Percentiles rank a stretch among this genome's conserved stretches.
Conservation (phyloP, 495 filamentous ascomycete species). For the Achaetomiella virescens region DNA sequence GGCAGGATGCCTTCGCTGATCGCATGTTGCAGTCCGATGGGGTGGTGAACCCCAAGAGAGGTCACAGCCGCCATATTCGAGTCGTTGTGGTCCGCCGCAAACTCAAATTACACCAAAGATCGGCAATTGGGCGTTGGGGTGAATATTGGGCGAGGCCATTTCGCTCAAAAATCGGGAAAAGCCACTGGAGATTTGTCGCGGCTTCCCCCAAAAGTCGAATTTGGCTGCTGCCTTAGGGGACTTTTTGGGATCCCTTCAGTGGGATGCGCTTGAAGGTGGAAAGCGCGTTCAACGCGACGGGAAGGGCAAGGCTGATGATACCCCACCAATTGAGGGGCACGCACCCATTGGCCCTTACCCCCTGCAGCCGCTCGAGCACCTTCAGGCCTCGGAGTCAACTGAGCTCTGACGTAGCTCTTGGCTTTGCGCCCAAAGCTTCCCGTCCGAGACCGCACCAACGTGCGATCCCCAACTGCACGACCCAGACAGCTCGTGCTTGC, state of each 20-base stretch:
- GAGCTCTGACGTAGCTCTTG: conserved; percentile 23
- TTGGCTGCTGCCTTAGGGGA: background rate
- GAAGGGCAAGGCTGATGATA: conserved; percentile 2
- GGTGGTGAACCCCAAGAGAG: conserved; percentile 83
- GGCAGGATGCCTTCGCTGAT: conserved; percentile 74
- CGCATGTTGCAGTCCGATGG: conserved; percentile 73
- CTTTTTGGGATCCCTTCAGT: background rate
- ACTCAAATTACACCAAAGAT: conserved; percentile 7
- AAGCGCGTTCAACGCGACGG: conserved; percentile 10
- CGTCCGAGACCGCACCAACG: conserved; percentile 2
- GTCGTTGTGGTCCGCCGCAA: background rate
- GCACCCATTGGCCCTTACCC: conserved; percentile 19
- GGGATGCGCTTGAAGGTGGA: background rate
- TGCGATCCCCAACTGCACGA: background rate
- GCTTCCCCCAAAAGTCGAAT: too few species aligned
- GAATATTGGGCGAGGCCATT: background rate
- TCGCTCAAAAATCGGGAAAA: background rate
- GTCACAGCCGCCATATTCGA: conserved; percentile 72
- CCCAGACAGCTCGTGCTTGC: background rate
- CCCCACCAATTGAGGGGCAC: conserved; percentile 17
- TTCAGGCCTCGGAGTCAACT: background rate
- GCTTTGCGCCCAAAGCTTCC: conserved; percentile 11
- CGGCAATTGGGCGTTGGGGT: background rate
- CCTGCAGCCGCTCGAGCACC: conserved; percentile 6
- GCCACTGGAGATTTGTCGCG: background rate